phyloP scores from a whole-genome alignment of 148 eudicot species.

The Cornus florida region DNA sequence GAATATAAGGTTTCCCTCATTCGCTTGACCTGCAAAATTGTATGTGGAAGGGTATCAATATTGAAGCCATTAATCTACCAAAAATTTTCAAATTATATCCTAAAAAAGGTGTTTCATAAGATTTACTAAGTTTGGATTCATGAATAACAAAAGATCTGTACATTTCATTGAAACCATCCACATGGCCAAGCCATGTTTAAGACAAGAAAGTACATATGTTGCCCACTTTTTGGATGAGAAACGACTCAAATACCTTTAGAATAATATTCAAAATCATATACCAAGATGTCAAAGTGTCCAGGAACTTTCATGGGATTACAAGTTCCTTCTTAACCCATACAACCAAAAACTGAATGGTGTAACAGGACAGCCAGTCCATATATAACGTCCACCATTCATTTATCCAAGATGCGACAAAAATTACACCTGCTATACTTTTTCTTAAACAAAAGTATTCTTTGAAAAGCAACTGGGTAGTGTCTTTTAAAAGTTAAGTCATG shows the following conservation, averaged over 20 bases:
- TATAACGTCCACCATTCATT: neutral
- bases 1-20: conserved; percentile 93
- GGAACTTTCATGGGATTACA: neutral
- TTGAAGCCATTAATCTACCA: neutral
- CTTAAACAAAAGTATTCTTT: neutral
- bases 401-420: neutral
- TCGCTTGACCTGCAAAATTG: conserved; percentile 80
- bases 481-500: neutral
- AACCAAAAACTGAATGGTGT: neutral
- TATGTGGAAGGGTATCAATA: neutral
- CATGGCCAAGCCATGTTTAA: neutral
- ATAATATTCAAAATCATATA: neutral
- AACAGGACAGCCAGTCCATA: neutral
- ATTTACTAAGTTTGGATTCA: no score
- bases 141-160: neutral
- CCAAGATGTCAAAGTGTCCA: neutral
- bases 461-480: neutral
- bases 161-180: neutral
- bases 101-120: neutral
- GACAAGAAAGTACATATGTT: neutral
- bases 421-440: neutral
- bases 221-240: neutral
- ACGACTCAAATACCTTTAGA: neutral
- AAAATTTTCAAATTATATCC: neutral
- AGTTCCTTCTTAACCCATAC: neutral